A percentile compares a stretch with the other conserved stretches of the same genome.
phyloP scores from a whole-genome alignment of 768 basidiomycete species.

The Harrya chromipes region DNA sequence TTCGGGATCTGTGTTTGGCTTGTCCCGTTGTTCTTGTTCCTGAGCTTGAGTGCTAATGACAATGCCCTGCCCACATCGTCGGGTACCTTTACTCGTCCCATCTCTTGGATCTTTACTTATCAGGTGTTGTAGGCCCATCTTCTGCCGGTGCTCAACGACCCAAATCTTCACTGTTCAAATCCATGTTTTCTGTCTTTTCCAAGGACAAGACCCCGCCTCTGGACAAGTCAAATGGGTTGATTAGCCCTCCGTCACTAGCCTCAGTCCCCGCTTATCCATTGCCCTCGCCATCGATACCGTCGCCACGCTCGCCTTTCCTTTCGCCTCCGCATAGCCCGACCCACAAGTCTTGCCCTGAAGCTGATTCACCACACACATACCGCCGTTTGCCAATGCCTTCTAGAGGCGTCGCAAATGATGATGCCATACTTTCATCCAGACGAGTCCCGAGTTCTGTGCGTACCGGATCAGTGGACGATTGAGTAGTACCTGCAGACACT shows the following conservation, averaged over 20 bases:
- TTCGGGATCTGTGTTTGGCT: slow-evolving; percentile 87
- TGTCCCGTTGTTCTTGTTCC: slow-evolving; percentile 88
- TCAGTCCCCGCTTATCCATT: slow-evolving; percentile 14
- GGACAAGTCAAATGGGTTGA: slow-evolving; percentile 61
- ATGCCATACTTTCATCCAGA: slow-evolving; percentile 20
- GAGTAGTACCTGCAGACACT: not conserved
- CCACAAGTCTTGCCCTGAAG: slow-evolving; percentile 33
- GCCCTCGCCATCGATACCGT: slow-evolving; percentile 30
- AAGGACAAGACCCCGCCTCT: slow-evolving; percentile 43
- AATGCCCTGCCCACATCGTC: slow-evolving; percentile 83
- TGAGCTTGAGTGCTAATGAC: slow-evolving; percentile 95
- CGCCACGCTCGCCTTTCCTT: slow-evolving; percentile 18
- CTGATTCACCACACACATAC: slow-evolving; percentile 7
- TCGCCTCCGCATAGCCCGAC: slow-evolving; percentile 20
- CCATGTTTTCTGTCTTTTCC: slow-evolving; percentile 48
- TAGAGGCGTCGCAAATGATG: slow-evolving; percentile 13
- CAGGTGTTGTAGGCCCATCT: slow-evolving; percentile 25
- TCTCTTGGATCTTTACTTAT: not conserved
- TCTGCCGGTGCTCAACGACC: slow-evolving; percentile 35
- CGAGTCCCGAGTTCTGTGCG: slow-evolving; percentile 10
- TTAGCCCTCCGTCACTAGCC: slow-evolving; percentile 53
- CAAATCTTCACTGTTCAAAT: slow-evolving; percentile 67
- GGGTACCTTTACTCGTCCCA: slow-evolving; percentile 33
- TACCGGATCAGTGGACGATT: slow-evolving; percentile 12
- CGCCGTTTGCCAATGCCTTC: not conserved